Evolutionary conservation across 1,284 basidiomycete genomes (phyloP), one percentile per base, ranked within the genome.

Genomic region (Dichomitus squalens): DNA sequence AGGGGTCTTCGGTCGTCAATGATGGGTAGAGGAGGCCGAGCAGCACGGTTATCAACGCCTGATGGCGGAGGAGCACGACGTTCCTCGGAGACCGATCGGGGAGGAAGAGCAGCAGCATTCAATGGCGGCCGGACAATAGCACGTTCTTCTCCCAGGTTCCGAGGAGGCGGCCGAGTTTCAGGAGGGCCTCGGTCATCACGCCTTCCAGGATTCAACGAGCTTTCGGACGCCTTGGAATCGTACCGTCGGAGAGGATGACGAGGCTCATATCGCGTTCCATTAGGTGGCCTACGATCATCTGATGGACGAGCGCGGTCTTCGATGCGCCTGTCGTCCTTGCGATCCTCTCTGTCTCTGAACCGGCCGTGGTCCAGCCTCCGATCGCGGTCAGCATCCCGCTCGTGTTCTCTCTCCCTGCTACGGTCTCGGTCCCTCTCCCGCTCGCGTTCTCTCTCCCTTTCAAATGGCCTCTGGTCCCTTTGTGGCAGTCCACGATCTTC

Each of bases 381-480:
- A 48, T 68, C 70, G 23, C 68, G 59, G 29, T 69, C 66, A n/a
- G 60, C 54, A 34, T 69, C 65, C 46, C 66, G 64, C 9, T 67
- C 68, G 39, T 66, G 53, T 33, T 70, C 66, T 36, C 59, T 58
- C 11, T 68, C 62, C 25, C 60, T 58, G 20, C 66, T 65, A 14
- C 61, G 50, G 11, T 71, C 70, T 20, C 66, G 65, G 14, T 70
- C 68, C 41, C 70, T 59, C 2, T 67, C 65, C 7, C 69, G 63
- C 9, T 72, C 70, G 35, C 65, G 57, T 14, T 67, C 65, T 52
- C 57, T 57, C 14, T 66, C 56, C 49, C 64, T 58, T 31, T 67
- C 64, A 31, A 56, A 57, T 1, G 53, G 50, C 18, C 61, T 57
- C 20, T 58, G 56, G 44, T 64, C 59, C 47, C 64, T 56, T 49